Evolutionary conservation across 129 eudicot species (phyloP).

Genomic region (Flaveria linearis): DNA sequence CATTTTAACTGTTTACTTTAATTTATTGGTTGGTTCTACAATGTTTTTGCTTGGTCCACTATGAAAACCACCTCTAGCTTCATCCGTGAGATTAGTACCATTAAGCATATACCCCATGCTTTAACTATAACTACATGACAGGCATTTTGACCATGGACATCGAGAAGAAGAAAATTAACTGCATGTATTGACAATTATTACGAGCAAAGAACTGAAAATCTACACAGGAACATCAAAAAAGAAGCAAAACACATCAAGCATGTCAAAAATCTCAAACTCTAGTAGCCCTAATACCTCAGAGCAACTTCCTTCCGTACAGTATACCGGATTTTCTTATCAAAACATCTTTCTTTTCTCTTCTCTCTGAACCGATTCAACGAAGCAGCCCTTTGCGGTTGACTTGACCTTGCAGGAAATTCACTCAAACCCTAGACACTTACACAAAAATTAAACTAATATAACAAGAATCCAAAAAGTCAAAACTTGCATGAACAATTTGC

Average conservation of each 20-base stretch:
- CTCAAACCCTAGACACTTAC: slow-evolving; percentile 44
- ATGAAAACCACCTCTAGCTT: neutral
- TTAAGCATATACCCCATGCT: neutral
- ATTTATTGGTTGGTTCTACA: neutral
- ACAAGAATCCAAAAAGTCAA: slow-evolving; percentile 4
- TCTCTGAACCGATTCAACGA: slow-evolving; percentile 91
- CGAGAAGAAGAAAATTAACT: neutral
- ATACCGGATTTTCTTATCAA: slow-evolving; percentile 94
- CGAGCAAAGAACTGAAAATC: neutral
- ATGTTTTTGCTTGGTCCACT: neutral
- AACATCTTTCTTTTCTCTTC: slow-evolving; percentile 91
- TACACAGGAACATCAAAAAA: neutral
- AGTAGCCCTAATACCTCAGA: slow-evolving; percentile 52
- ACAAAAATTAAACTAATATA: slow-evolving; percentile 12
- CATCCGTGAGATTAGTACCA: neutral
- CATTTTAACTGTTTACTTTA: neutral
- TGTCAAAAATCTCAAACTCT: neutral
- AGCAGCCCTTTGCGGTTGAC: slow-evolving; percentile 91
- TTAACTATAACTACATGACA: neutral
- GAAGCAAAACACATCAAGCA: neutral
- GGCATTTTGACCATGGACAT: slow-evolving; percentile 8
- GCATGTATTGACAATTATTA: neutral
- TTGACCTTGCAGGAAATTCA: slow-evolving; percentile 69
- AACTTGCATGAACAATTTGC: slow-evolving; percentile 3
- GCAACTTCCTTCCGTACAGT: slow-evolving; percentile 95